These are phyloP conservation scores for Ilex paraguariensis DNA, from an alignment of 305 asterid species.

Conservation along the genomic window DNA sequence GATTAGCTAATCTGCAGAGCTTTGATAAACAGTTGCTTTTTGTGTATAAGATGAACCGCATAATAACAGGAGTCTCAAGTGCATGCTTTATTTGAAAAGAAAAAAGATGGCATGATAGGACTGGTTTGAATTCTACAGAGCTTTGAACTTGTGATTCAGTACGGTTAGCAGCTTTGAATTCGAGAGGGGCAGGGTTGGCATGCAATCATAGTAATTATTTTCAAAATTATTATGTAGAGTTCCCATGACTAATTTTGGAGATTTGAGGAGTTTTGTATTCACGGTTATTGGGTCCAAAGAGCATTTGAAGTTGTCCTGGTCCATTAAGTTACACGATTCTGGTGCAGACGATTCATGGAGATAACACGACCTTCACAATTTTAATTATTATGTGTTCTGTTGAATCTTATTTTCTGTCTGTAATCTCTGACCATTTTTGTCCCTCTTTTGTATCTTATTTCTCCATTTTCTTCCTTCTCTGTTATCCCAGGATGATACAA, in stretches of 20 bases:
- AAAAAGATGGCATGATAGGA: too few species aligned
- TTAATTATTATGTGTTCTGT: not conserved
- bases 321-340: not conserved
- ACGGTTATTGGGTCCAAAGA: not conserved
- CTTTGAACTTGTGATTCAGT: too few species aligned
- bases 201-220: not conserved
- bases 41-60: too few species aligned
- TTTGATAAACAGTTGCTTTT: too few species aligned
- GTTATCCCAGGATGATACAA: slow-evolving; percentile 52
- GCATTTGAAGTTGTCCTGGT: not conserved
- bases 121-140: too few species aligned
- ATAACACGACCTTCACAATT: not conserved
- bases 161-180: too few species aligned
- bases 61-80: too few species aligned
- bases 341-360: not conserved
- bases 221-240: not conserved
- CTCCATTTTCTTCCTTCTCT: slow-evolving; percentile 3
- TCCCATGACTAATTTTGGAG: not conserved
- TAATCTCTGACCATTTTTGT: not conserved
- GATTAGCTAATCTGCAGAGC: too few species aligned
- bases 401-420: not conserved
- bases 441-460: not conserved
- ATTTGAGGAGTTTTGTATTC: not conserved
- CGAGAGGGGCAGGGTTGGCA: too few species aligned
- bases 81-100: too few species aligned